Conservation (phyloP, 192 early-diverging fungal species). For the Haplosporangium gracile region DNA sequence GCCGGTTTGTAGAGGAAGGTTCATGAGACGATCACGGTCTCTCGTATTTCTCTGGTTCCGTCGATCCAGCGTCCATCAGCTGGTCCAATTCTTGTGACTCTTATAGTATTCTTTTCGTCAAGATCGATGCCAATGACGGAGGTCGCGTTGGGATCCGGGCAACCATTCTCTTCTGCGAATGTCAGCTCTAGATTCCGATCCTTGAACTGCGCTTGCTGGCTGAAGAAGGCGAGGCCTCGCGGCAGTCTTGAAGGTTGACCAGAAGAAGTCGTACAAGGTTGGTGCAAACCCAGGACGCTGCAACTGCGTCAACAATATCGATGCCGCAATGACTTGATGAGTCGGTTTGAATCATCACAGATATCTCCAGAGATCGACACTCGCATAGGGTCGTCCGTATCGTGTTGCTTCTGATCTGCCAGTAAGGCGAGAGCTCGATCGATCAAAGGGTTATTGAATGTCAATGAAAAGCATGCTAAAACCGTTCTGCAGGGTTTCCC, state of each 20-base stretch:
- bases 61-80: no score
- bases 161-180: no score
- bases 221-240: neutral
- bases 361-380: neutral
- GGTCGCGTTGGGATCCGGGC: no score
- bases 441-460: neutral
- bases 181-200: no score
- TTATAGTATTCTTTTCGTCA: no score
- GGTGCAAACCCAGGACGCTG: neutral
- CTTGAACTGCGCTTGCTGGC: no score
- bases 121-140: no score
- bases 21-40: no score
- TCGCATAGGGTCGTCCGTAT: neutral
- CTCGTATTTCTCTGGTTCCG: no score
- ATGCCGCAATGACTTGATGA: neutral
- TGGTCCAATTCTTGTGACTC: no score
- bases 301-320: neutral
- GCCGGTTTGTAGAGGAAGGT: no score
- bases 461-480: neutral
- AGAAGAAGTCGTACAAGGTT: neutral
- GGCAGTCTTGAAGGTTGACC: neutral
- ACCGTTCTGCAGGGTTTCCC: neutral
- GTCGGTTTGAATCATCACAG: neutral
- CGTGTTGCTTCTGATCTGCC: neutral
- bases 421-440: neutral